Conservation (phyloP, 176 grass and related monocot genomes). For the Calamus simplicifolius region DNA sequence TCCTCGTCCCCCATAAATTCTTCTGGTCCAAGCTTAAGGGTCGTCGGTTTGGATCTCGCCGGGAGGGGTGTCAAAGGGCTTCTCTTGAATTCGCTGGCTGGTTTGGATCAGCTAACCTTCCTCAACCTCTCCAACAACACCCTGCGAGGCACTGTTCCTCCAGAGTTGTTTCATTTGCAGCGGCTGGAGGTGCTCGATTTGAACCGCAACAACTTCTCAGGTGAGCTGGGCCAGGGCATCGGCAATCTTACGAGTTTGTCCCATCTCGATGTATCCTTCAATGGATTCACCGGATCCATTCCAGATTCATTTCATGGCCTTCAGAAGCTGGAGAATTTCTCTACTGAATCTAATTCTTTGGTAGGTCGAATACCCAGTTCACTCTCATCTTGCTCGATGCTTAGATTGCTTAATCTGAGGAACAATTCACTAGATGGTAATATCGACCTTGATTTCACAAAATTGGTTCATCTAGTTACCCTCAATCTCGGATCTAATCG, state of each 20-base stretch:
- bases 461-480: neutral
- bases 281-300: neutral
- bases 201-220: neutral
- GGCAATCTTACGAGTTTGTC: neutral
- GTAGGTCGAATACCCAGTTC: neutral
- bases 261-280: neutral
- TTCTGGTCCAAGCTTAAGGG: neutral
- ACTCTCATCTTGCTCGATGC: neutral
- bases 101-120: neutral
- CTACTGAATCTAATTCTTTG: neutral
- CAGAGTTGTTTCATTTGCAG: neutral
- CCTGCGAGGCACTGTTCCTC: neutral
- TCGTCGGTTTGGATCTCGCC: neutral
- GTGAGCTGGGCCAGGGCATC: neutral
- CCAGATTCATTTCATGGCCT: neutral
- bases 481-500: neutral
- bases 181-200: neutral
- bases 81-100: neutral
- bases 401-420: neutral
- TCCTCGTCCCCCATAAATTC: neutral
- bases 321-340: neutral
- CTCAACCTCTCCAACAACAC: conserved; percentile 3
- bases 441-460: neutral
- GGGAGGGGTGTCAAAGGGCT: neutral
- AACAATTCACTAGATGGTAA: conserved; percentile 2